These are phyloP conservation scores for Pluteus cervinus DNA, from an alignment of 768 basidiomycete genomes.

Conservation along the genomic window DNA sequence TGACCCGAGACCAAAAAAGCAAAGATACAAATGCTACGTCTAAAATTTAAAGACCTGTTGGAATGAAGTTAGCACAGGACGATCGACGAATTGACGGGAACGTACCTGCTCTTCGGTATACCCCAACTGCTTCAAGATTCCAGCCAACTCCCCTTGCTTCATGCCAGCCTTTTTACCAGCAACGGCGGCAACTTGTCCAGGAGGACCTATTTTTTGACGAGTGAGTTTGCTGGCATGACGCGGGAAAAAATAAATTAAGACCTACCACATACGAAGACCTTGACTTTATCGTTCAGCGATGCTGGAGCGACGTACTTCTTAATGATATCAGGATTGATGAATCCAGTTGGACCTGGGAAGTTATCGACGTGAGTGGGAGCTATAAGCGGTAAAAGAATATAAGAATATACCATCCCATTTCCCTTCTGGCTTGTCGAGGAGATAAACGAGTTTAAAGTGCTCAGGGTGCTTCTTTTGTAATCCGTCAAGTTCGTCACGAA, in stretches of 20 bases:
- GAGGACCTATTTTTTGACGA: constrained; percentile 80
- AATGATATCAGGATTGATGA: constrained; percentile 66
- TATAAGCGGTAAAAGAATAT: constrained; percentile 4
- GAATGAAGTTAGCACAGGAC: not conserved
- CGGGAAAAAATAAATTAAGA: constrained; percentile 6
- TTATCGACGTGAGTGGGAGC: not conserved
- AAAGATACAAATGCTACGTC: too few relatives aligned
- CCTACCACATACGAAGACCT: constrained; percentile 86
- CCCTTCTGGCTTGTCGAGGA: constrained; percentile 68
- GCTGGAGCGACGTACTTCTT: constrained; percentile 66
- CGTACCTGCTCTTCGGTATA: constrained; percentile 81
- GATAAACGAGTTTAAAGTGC: constrained; percentile 78
- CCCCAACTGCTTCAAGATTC: constrained; percentile 82
- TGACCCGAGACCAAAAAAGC: too few relatives aligned
- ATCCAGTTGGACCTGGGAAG: constrained; percentile 59
- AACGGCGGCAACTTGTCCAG: constrained; percentile 81
- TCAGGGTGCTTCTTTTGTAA: constrained; percentile 64
- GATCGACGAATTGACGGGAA: not conserved
- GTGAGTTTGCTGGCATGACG: too few relatives aligned
- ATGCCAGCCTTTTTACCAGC: constrained; percentile 86
- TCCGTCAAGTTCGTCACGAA: constrained; percentile 70
- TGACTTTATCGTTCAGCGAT: constrained; percentile 67
- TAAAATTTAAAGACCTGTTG: constrained; percentile 26
- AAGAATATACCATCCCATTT: constrained; percentile 48
- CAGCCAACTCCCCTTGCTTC: constrained; percentile 79